Base-by-base conservation (phyloP, 306 rosid genomes). In the Dryas octopetala region DNA sequence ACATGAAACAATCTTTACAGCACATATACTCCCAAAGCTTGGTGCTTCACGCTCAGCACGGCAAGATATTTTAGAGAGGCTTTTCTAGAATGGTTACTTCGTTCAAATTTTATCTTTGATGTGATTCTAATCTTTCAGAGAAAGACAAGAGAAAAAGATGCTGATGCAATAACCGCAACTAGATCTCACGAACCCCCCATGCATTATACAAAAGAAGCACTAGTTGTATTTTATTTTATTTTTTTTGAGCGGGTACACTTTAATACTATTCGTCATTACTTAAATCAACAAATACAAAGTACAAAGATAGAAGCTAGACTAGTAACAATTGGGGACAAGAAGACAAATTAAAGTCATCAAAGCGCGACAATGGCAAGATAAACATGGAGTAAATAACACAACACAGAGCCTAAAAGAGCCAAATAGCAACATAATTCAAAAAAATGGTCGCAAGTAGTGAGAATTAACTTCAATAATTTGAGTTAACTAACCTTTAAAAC, bases 401-500 rank as follows among this genome's bases (percentile, higher is more conserved):
- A 13, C 13, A 12, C 15, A 51, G 7, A 62, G n/a, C 49, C 50
- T 23, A 46, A 7, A 32, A 57, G 5, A 58, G 48, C 16, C 16
- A 23, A 46, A n/a, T 5, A 50, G 47, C 52, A 71, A 45, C 51
- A 38, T 71, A 49, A 57, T 26, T 32, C 49, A 13, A 16, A 59
- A 4, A 76, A 32, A 61, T 12, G 66, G 65, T 40, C 65, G 49
- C 68, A 17, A 51, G 46, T 41, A 32, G 15, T 9, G 3, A 4
- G 40, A 13, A 63, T 41, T 66, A 55, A 70, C 70, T 73, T 41
- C 23, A 54, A 73, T 19, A 23, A 71, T 9, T 26, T 4, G 17
- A 74, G 69, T 38, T 50, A 49, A 54, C 76, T 70, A 73, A 96
- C 99, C 99, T 96, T 96, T 79, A 92, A 85, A 79, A 96, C 99